Evolutionary conservation across 306 rosid species (phyloP), one percentile per base, ranked within the genome.

Genomic region (Styphnolobium japonicum): DNA sequence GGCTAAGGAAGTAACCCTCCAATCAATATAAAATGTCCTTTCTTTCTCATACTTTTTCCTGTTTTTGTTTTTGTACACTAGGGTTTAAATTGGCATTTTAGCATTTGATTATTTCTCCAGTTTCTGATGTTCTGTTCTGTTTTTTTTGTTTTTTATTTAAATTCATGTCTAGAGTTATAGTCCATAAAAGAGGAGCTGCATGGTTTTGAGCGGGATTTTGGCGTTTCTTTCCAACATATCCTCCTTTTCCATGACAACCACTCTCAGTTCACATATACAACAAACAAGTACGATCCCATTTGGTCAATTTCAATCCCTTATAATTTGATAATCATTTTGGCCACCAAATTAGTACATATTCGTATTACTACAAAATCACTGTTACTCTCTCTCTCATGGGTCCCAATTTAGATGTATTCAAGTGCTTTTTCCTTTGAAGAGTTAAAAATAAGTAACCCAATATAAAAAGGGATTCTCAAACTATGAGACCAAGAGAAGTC

Each of bases 191-290:
- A 67, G 55, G 70, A 56, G 71, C 75, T 85, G 89, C 89, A 83
- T 87, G 88, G 87, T 89, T 87, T 85, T 88, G 86, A 86, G 90
- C 56, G 84, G 43, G 36, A 66, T 78, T 81, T 86, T 88, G 89
- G 86, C 87, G 81, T 83, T 86, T 85, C 84, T 67, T 61, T 63
- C 21, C 22, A 25, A 27, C 40, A 29, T 39, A 2, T 6, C 34
- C 48, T 53, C 58, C 77, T 80, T 58, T 37, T 81, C 69, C 19
- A 63, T 43, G 2, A n/a, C 73, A 27, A 60, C 16, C 64, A 22
- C 67, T 63, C 39, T 42, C 14, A 46, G 62, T 61, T 76, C 70
- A 71, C 78, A 79, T 42, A 62, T 61, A 65, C 49, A 85, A 79
- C 82, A 85, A 83, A 81, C 1, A 52, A 78, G 89, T 83, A 89